phyloP scores from a whole-genome alignment of 768 basidiomycete species.

The Vishniacozyma victoriae region DNA sequence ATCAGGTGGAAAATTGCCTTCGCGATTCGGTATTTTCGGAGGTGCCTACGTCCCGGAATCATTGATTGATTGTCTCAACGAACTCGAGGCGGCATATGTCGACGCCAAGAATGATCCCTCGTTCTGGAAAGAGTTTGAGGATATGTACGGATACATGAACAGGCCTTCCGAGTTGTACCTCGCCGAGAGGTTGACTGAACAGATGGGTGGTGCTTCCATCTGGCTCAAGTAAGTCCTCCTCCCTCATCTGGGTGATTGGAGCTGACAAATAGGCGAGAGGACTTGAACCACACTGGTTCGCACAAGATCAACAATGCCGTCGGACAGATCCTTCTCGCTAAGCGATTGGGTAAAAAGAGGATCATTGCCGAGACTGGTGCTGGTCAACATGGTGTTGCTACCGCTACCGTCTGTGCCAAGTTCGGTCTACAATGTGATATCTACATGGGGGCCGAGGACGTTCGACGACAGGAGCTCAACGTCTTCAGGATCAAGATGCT shows the following conservation, averaged over 20 bases:
- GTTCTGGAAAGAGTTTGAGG: constrained; percentile 86
- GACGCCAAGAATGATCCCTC: constrained; percentile 76
- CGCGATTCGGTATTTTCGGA: constrained; percentile 89
- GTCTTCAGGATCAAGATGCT: constrained; percentile 98
- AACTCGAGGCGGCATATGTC: constrained; percentile 84
- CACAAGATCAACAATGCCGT: constrained; percentile 99
- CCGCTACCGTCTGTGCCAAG: constrained; percentile 94
- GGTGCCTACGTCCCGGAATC: constrained; percentile 97
- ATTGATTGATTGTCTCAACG: constrained; percentile 82
- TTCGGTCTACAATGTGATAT: constrained; percentile 92
- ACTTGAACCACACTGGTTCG: constrained; percentile 86
- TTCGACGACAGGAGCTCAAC: constrained; percentile 89
- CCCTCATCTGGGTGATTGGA: not conserved
- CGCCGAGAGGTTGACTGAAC: constrained; percentile 81
- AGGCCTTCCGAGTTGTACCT: constrained; percentile 85
- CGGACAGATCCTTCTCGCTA: constrained; percentile 93
- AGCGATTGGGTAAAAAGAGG: constrained; percentile 84
- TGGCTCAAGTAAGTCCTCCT: constrained; percentile 78
- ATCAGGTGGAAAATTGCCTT: constrained; percentile 54
- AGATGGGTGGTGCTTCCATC: constrained; percentile 87
- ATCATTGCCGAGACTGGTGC: constrained; percentile 99
- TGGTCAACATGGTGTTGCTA: constrained; percentile 97
- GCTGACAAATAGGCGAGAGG: constrained; percentile 38
- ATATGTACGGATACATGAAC: constrained; percentile 89
- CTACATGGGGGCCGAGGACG: constrained; percentile 98